Evolutionary conservation across 73 alveolate species (phyloP), one percentile per base, ranked within the genome.

Genomic region (Stentor coeruleus): DNA sequence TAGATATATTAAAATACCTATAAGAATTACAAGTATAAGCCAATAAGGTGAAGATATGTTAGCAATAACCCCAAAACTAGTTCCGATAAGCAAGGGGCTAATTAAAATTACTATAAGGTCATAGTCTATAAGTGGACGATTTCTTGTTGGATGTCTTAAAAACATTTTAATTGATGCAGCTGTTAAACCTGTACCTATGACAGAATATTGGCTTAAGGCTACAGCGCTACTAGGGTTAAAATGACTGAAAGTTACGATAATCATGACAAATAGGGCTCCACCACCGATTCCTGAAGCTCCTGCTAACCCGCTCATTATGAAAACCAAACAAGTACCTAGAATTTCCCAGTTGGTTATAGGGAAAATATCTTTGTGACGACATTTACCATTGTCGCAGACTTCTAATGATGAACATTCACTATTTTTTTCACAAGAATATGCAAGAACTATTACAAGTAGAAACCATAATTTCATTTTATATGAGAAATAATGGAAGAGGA

Each of bases 361-460:
- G 84, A 86, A 87, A 49, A 90, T 37, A 30, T 41, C 82, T 57
- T 90, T 90, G 40, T 89, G 91, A 39, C 3, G 36, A 55, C 93
- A 89, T 49, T 49, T 20, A 49, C 20, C 20, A 20, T 49, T 49
- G 6, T 20, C 20, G 66, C 66, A 49, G 20, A 49, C 20, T 49
- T 49, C 20, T 49, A 6, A 6, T 49, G 66, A 49, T 49, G 66
- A 49, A 20, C 66, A 49, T 6, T 49, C 66, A 20, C 20, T 49
- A 20, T 49, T 20, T 6, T 6, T 11, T 49, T 6, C 20, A 20
- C 66, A 49, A 11, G 66, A 6, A 20, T 6, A 49, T 49, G 66
- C 66, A n/a, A n/a, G n/a, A n/a, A n/a, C n/a, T n/a, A n/a, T n/a
- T n/a, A n/a, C n/a, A n/a, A n/a, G n/a, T n/a, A n/a, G n/a, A n/a